These are phyloP conservation scores for Periconia sp. DNA, from an alignment of 2,329 filamentous ascomycete species.

Conservation along the genomic window DNA sequence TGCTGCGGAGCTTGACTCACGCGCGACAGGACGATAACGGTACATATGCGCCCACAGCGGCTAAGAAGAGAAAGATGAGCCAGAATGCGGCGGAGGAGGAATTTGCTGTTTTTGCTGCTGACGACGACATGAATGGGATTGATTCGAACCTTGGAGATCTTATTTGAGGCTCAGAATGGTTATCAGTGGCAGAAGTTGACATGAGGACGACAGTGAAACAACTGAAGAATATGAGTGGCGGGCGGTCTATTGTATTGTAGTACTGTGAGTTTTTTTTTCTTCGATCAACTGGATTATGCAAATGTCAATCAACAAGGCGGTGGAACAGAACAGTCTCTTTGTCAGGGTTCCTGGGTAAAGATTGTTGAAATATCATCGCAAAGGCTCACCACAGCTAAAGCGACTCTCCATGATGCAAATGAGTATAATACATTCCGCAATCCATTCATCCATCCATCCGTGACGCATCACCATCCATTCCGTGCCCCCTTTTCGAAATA, in stretches of 20 bases:
- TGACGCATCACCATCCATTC: neutral
- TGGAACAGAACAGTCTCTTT: neutral
- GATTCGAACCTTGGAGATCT: slow-evolving; percentile 65
- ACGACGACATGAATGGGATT: slow-evolving; percentile 58
- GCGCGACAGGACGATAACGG: slow-evolving; percentile 23
- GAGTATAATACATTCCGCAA: neutral
- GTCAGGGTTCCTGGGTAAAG: neutral
- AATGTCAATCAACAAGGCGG: too few species aligned
- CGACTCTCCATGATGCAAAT: neutral
- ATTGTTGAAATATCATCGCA: neutral
- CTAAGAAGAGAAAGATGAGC: slow-evolving; percentile 44
- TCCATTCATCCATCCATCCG: neutral
- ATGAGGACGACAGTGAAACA: too few species aligned
- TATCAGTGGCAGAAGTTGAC: too few species aligned
- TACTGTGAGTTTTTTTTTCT: too few species aligned
- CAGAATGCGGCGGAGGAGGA: slow-evolving; percentile 37
- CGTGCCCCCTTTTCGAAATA: neutral
- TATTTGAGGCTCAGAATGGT: slow-evolving; percentile 21
- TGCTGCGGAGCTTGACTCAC: slow-evolving; percentile 35
- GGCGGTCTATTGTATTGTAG: too few species aligned
- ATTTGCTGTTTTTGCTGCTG: slow-evolving; percentile 44
- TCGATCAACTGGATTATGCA: too few species aligned
- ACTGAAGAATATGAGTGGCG: too few species aligned
- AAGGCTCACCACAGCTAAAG: neutral
- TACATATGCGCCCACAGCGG: slow-evolving; percentile 22